Evolutionary conservation across 148 eudicot species (phyloP), one percentile per base, ranked within the genome.

Genomic region (Vaccinium macrocarpon): DNA sequence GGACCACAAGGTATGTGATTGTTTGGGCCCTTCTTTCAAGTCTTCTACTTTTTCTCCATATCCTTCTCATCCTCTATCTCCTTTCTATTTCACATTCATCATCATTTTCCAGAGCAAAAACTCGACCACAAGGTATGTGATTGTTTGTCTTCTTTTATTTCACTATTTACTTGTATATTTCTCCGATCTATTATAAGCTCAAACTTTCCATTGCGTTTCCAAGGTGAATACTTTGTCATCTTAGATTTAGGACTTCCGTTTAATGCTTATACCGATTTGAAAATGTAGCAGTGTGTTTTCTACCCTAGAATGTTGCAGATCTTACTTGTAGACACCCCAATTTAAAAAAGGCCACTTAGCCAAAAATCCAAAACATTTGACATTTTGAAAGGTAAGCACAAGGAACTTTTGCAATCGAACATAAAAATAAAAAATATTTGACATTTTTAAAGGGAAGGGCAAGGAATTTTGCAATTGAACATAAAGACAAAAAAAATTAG

Each of bases 41-140:
- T 55, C 21, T 32, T 80, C 19, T 57, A 59, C 51, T 21, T 80
- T 42, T 79, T 79, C 66, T 32, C 82, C 19, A 16, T 79, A 32
- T 79, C 71, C 51, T 57, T 80, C 68, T 50, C 46, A 27, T 59
- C 29, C 49, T 32, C 19, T 57, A 15, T 53, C 11, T 52, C n/a
- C 64, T 27, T 18, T 14, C 8, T 29, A 18, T 53, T 55, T 64
- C 35, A 52, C n/a, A 52, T 25, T 64, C n/a, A 25, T 18, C 9
- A 79, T 52, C 16, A 56, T 79, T 13, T 16, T 53, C 62, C 5
- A 29, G 18, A 14, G 27, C 27, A 6, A 50, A 21, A 50, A n/a
- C 42, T 23, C 5, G 8, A 27, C 42, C 1, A 18, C 42, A 68
- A 13, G 38, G 46, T 23, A n/a, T 6, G 18, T 68, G 35, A 15